Conservation (phyloP, 768 basidiomycete species). For the Aureoboletus auriporus region DNA sequence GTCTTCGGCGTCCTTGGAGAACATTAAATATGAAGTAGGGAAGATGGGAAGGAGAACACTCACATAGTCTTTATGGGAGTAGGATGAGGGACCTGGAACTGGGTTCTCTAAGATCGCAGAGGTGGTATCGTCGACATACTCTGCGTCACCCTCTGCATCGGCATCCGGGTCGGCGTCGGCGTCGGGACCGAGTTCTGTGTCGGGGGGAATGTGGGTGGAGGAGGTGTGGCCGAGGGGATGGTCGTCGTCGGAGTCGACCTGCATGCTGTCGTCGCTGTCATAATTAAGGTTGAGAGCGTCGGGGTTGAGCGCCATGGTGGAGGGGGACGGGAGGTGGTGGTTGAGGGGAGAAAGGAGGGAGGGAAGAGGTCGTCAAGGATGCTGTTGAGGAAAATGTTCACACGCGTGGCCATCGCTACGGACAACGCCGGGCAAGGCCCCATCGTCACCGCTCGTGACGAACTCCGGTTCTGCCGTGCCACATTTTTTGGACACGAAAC, state of each 20-base stretch:
- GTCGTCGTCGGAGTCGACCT: constrained; percentile 61
- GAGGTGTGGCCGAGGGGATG: constrained; percentile 8
- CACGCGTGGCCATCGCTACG: constrained; percentile 41
- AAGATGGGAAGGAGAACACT: constrained; percentile 25
- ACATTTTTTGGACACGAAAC: constrained; percentile 29
- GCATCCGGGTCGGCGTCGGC: constrained; percentile 50
- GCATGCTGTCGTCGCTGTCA: constrained; percentile 57
- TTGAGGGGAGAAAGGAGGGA: constrained; percentile 33
- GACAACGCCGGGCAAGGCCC: constrained; percentile 41
- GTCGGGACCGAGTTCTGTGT: constrained; percentile 42
- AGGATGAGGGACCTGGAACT: constrained; percentile 37
- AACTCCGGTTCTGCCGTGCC: constrained; percentile 35
- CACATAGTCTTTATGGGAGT: constrained; percentile 60
- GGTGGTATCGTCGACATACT: constrained; percentile 35
- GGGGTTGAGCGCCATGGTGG: constrained; percentile 34
- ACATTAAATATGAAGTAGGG: not conserved
- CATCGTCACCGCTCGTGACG: constrained; percentile 41
- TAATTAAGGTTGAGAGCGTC: constrained; percentile 54
- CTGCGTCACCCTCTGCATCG: constrained; percentile 40
- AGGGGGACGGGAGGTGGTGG: constrained; percentile 28
- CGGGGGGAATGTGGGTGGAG: constrained; percentile 15
- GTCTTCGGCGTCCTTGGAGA: constrained; percentile 28
- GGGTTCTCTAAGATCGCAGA: constrained; percentile 35
- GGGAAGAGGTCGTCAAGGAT: constrained; percentile 38
- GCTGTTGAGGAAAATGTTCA: constrained; percentile 39